Evolutionary conservation across 345 rosid species (phyloP), one percentile per base, ranked within the genome.

Genomic region (Camelina sativa): DNA sequence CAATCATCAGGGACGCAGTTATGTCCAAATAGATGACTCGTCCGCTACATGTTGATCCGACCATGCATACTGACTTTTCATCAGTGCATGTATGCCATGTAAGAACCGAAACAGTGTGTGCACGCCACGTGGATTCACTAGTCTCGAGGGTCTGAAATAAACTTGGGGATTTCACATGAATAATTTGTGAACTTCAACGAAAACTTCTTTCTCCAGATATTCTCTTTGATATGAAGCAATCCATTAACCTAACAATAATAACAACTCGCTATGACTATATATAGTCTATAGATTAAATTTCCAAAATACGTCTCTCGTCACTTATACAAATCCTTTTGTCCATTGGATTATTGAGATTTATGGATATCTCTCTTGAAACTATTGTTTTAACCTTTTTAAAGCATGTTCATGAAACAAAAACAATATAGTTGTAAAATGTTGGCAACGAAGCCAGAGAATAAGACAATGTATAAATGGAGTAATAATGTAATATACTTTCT

Each of bases 1-100:
- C 30, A 65, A 44, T 74, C 52, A 53, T 25, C 72, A 37, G 3
- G 25, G 67, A 56, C 47, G 63, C 10, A 62, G 44, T 54, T 35
- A 22, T 12, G 66, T 20, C 19, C 8, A 6, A 15, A 22, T 28
- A 20, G 22, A 22, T 59, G 35, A 47, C 37, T 30, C 63, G 44
- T 40, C 19, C 11, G 44, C 30, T 28, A 62, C 15, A 37, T 10
- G 19, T 19, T 61, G 62, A 72, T 28, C 54, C 22, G 57, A 73
- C 71, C 71, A 55, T 20, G 20, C 48, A 59, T 54, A 40, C 66
- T 65, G 57, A 16, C 41, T 11, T 75, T 76, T 66, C 80, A 69
- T 76, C 11, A 67, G 20, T 76, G 80, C 80, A 69, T 76, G 75
- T 35, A 23, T 12, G 80, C 71, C 79, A 76, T 63, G 69, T 69